phyloP scores from a whole-genome alignment of 208 protist species.

The Trypanosoma boissoni region DNA sequence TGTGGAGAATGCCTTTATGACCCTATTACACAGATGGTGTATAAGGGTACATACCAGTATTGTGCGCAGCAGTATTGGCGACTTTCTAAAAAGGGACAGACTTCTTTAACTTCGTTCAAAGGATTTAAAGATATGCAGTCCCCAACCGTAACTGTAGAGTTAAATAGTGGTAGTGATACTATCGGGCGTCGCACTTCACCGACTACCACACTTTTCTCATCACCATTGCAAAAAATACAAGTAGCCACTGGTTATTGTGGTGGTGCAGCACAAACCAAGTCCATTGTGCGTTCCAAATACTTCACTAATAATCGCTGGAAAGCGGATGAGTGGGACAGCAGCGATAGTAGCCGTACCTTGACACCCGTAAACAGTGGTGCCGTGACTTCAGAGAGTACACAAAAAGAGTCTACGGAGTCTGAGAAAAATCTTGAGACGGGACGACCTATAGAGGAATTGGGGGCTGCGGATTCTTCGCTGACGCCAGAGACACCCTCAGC shows the following conservation, averaged over 20 bases:
- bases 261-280: constrained; percentile 1
- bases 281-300: constrained; percentile 60
- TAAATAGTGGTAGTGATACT: constrained; percentile 2
- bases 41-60: constrained; percentile 40
- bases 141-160: constrained; percentile 45
- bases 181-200: constrained; percentile 1
- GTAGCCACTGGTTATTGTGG: constrained; percentile 39
- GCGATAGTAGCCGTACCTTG: not conserved
- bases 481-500: no score
- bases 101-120: constrained; percentile 46
- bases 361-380: not conserved
- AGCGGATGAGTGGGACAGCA: constrained; percentile 25
- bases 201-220: constrained; percentile 21
- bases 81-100: constrained; percentile 47
- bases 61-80: constrained; percentile 56
- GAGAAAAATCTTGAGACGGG: no score
- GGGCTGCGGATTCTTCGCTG: no score
- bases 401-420: no score
- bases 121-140: constrained; percentile 54
- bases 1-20: constrained; percentile 67
- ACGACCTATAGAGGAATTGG: no score
- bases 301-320: constrained; percentile 43
- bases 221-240: constrained; percentile 39
- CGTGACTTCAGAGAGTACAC: no score
- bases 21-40: constrained; percentile 52